A percentile compares a stretch with the other conserved stretches of the same genome.
Conservation (phyloP, 2,329 filamentous ascomycete genomes). For the Hymenoscyphus fraxineus region DNA sequence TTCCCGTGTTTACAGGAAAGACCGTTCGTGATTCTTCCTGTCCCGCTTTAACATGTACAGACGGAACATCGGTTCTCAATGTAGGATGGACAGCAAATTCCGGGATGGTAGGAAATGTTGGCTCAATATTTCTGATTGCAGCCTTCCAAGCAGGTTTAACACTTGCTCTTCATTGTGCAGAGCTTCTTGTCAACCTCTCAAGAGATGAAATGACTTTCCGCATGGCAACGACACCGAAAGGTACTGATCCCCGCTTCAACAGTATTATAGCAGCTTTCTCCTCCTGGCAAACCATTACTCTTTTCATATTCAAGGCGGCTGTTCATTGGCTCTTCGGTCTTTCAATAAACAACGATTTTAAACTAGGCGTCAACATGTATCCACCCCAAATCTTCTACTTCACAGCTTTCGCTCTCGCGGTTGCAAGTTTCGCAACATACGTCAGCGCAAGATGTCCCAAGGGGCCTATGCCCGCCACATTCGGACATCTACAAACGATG, state of each 20-base stretch:
- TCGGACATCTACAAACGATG: conserved; percentile 36
- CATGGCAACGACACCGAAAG: conserved; percentile 24
- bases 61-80: conserved; percentile 31
- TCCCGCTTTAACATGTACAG: conserved; percentile 23
- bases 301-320: conserved; percentile 33
- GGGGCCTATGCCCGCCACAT: conserved; percentile 31
- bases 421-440: conserved; percentile 31
- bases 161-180: conserved; percentile 43
- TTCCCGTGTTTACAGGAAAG: conserved; percentile 28
- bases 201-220: conserved; percentile 33
- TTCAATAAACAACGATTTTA: conserved; percentile 31
- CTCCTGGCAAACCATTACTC: conserved; percentile 31
- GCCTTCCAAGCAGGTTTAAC: conserved; percentile 30
- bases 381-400: conserved; percentile 35
- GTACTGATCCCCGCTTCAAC: conserved; percentile 31
- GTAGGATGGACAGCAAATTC: conserved; percentile 27
- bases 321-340: conserved; percentile 36
- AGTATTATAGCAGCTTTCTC: conserved; percentile 30
- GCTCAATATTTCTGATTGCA: conserved; percentile 30
- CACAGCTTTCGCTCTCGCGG: conserved; percentile 23
- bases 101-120: conserved; percentile 22
- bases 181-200: conserved; percentile 53
- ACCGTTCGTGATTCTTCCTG: conserved; percentile 4
- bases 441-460: conserved; percentile 19
- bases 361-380: conserved; percentile 34